Evolutionary conservation across 2,329 filamentous ascomycete genomes (phyloP).

Genomic region (Diaporthe nobilis): DNA sequence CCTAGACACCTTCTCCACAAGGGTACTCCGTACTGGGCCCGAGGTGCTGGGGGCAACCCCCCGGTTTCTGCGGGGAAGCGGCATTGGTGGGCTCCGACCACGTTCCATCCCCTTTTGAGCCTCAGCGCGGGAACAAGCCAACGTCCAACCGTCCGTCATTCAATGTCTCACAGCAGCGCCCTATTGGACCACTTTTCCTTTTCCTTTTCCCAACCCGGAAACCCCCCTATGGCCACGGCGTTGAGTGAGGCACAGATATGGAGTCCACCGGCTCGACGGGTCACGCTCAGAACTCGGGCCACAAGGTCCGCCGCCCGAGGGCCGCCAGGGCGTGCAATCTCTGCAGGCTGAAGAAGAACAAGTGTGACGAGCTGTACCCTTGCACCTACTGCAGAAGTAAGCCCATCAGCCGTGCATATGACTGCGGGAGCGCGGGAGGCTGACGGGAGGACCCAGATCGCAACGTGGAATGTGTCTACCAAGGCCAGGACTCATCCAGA

Average conservation of each 20-base stretch:
- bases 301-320: conserved; percentile 50
- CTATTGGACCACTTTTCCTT: background rate
- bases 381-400: conserved; percentile 60
- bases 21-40: background rate
- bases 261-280: conserved; percentile 13
- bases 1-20: background rate
- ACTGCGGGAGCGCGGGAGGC: background rate
- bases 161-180: conserved; percentile 21
- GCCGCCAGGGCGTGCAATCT: conserved; percentile 61
- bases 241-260: conserved; percentile 25
- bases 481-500: conserved; percentile 45
- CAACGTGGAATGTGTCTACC: conserved; percentile 49
- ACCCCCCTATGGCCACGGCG: conserved; percentile 7
- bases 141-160: background rate
- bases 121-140: conserved; percentile 7
- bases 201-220: background rate
- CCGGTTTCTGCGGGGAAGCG: conserved; percentile 20
- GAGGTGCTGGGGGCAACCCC: conserved; percentile 4
- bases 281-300: conserved; percentile 38
- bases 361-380: conserved; percentile 57
- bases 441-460: conserved; percentile 38
- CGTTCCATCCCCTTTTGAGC: conserved; percentile 32
- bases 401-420: conserved; percentile 37
- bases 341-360: conserved; percentile 63
- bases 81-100: conserved; percentile 9